These are phyloP conservation scores for Erodium chrysanthum DNA, from an alignment of 441 rosid species.

Conservation along the genomic window DNA sequence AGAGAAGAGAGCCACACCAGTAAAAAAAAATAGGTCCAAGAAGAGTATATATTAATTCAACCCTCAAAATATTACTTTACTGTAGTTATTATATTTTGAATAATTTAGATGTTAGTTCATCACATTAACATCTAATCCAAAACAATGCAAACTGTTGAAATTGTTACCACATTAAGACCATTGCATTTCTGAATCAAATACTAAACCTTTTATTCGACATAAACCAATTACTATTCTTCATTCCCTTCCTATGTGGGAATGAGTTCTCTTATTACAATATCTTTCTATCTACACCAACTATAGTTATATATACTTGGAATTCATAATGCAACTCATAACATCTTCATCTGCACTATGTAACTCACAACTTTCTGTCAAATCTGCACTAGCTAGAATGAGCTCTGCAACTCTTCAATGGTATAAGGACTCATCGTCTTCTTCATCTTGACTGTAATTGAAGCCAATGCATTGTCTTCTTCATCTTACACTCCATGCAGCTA, in stretches of 20 bases:
- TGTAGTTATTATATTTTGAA: too few species aligned
- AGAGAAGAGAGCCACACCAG: neutral
- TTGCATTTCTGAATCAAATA: neutral
- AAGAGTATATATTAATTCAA: too few species aligned
- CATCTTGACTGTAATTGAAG: too few species aligned
- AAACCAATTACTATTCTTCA: neutral
- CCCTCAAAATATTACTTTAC: too few species aligned
- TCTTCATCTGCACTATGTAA: neutral
- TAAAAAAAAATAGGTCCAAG: too few species aligned
- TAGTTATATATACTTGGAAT: neutral
- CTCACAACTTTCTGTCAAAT: too few species aligned
- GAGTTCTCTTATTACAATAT: neutral
- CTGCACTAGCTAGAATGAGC: neutral
- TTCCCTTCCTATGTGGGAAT: neutral
- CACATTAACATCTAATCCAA: too few species aligned
- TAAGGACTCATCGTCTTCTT: too few species aligned
- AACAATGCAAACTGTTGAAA: too few species aligned
- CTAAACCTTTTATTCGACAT: neutral
- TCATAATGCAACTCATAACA: too few species aligned
- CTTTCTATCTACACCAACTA: neutral
- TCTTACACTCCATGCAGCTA: slow-evolving; percentile 2
- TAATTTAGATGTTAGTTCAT: too few species aligned
- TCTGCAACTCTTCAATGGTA: neutral
- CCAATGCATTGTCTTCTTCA: neutral
- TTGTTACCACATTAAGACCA: too few species aligned